Evolutionary conservation across 768 basidiomycete genomes (phyloP).

Genomic region (Leucocoprinus birnbaumii): DNA sequence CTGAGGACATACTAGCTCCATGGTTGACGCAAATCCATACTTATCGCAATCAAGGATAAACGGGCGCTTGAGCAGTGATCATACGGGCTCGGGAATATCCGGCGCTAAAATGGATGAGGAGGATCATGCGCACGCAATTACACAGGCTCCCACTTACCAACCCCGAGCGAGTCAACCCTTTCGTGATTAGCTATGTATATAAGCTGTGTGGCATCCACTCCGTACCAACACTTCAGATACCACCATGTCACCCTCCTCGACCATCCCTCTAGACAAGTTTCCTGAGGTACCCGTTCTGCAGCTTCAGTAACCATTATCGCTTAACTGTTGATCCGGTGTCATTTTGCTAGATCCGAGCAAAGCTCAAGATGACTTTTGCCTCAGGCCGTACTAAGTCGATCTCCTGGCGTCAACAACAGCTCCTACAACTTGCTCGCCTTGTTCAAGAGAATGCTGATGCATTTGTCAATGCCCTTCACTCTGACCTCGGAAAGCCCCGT

Average conservation of each 20-base stretch:
- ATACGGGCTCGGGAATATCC: too few species aligned
- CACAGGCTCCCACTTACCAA: too few species aligned
- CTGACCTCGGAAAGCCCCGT: slow-evolving; percentile 50
- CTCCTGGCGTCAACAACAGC: slow-evolving; percentile 61
- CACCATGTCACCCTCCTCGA: too few species aligned
- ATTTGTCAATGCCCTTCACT: slow-evolving; percentile 42
- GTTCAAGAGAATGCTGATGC: slow-evolving; percentile 58
- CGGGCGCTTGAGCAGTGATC: too few species aligned
- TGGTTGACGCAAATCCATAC: too few species aligned
- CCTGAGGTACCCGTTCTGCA: neutral
- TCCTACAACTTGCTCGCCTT: slow-evolving; percentile 59
- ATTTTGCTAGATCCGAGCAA: neutral
- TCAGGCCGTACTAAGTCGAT: slow-evolving; percentile 28
- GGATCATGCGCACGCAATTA: too few species aligned
- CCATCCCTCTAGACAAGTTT: slow-evolving; percentile 2
- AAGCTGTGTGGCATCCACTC: too few species aligned
- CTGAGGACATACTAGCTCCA: too few species aligned
- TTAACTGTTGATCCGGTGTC: neutral
- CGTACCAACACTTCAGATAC: too few species aligned
- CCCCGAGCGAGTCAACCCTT: too few species aligned
- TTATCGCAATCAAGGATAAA: too few species aligned
- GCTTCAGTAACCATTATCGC: neutral
- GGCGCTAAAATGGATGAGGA: too few species aligned
- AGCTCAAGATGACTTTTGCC: slow-evolving; percentile 6
- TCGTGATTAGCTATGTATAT: neutral